Evolutionary conservation across 306 rosid species (phyloP).

Genomic region (Gleditsia sinensis): DNA sequence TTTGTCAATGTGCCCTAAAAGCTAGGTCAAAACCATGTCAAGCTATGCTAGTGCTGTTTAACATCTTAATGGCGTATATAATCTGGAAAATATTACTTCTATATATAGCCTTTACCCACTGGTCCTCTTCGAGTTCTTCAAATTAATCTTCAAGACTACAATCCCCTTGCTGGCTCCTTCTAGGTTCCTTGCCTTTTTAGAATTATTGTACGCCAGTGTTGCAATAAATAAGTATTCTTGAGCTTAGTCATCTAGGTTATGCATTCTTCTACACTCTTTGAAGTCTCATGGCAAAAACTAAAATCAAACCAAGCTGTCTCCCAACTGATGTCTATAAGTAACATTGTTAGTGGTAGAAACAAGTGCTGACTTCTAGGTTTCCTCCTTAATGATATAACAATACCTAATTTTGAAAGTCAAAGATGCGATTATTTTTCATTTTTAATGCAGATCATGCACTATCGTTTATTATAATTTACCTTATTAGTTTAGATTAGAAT

Average conservation of each 20-base stretch:
- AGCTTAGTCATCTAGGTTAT: not conserved
- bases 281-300: not conserved
- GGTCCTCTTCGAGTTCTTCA: not conserved
- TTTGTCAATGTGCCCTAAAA: not conserved
- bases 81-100: not conserved
- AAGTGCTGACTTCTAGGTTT: not conserved
- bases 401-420: not conserved
- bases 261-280: not conserved
- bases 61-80: not conserved
- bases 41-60: not conserved
- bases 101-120: not conserved
- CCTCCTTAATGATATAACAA: not conserved
- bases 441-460: not conserved
- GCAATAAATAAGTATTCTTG: not conserved
- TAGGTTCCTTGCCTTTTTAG: not conserved
- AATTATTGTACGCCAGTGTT: not conserved
- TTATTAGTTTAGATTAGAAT: not conserved
- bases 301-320: conserved; percentile 4
- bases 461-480: not conserved
- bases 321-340: not conserved
- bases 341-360: not conserved
- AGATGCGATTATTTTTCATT: not conserved
- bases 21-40: conserved; percentile 3
- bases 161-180: conserved; percentile 7
- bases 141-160: not conserved